Evolutionary conservation across 805 yeast species (phyloP).

Genomic region (Pichia pseudocactophila): DNA sequence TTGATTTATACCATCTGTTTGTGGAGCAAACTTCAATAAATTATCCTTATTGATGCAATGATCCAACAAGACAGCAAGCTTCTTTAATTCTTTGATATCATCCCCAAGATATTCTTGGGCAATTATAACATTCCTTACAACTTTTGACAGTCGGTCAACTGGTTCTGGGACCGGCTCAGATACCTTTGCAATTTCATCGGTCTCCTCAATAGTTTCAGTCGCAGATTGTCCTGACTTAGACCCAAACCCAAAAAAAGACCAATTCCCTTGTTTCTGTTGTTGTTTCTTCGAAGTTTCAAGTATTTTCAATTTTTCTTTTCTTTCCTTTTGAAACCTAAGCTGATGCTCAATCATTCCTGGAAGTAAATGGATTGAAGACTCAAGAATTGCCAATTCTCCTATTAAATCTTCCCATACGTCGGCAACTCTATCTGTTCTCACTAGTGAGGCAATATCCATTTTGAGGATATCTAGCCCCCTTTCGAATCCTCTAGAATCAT

Average conservation of each 20-base stretch:
- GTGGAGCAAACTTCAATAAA: not conserved
- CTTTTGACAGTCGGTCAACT: slow-evolving; percentile 10
- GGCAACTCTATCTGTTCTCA: slow-evolving; percentile 11
- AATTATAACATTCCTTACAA: slow-evolving; percentile 10
- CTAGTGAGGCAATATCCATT: slow-evolving; percentile 10
- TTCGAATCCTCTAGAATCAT: slow-evolving; percentile 11
- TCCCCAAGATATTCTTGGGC: slow-evolving; percentile 11
- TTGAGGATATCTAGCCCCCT: slow-evolving; percentile 9
- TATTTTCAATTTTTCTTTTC: not conserved
- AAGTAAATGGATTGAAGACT: slow-evolving; percentile 6
- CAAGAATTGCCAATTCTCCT: slow-evolving; percentile 12
- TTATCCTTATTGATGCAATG: slow-evolving; percentile 6
- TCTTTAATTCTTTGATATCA: slow-evolving; percentile 12
- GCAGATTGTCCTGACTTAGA: not conserved
- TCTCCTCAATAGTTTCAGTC: not conserved
- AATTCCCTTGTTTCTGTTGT: not conserved
- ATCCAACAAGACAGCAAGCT: slow-evolving; percentile 2
- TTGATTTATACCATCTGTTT: not conserved
- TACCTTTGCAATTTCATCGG: not conserved
- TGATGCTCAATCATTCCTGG: slow-evolving; percentile 8
- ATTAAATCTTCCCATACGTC: slow-evolving; percentile 15
- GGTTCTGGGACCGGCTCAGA: not conserved
- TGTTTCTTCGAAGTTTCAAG: not conserved
- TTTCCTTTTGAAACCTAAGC: not conserved
- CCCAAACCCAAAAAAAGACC: slow-evolving; percentile 4